These are phyloP conservation scores for Trichophyton verrucosum DNA, from an alignment of 2,329 filamentous ascomycete species.

Conservation along the genomic window DNA sequence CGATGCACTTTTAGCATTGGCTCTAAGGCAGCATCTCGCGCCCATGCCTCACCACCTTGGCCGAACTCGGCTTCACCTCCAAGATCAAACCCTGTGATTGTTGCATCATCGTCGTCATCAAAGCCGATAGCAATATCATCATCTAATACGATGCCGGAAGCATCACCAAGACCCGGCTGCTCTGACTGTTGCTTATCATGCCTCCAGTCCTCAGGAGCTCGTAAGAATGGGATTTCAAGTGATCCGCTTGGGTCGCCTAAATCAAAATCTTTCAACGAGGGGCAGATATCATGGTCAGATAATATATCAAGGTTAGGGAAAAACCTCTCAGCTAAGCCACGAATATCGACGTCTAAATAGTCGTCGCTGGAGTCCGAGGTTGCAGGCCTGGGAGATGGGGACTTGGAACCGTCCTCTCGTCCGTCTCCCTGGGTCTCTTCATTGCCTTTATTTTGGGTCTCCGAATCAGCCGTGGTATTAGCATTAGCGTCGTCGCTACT, in stretches of 20 bases:
- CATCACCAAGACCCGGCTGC: conserved; percentile 45
- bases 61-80: conserved; percentile 70
- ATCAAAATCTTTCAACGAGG: conserved; percentile 86
- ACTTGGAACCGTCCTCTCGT: conserved; percentile 32
- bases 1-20: conserved; percentile 70
- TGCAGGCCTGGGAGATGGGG: conserved; percentile 22
- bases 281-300: conserved; percentile 83
- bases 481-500: conserved; percentile 74
- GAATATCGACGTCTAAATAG: conserved; percentile 68
- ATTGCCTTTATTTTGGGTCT: conserved; percentile 21
- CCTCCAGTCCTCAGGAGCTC: conserved; percentile 75
- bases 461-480: conserved; percentile 32
- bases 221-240: conserved; percentile 82
- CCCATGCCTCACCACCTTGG: conserved; percentile 93
- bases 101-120: conserved; percentile 61
- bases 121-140: conserved; percentile 76
- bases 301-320: conserved; percentile 68
- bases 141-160: conserved; percentile 72
- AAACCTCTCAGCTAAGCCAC: conserved; percentile 62
- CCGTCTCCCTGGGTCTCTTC: conserved; percentile 21
- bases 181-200: conserved; percentile 48
- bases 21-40: conserved; percentile 72
- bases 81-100: conserved; percentile 58
- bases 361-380: conserved; percentile 29
- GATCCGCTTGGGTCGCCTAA: conserved; percentile 75